A percentile compares a stretch with the other conserved stretches of the same genome.
Conservation (phyloP, 179 eudicot genomes). For the Beta macrorhiza region DNA sequence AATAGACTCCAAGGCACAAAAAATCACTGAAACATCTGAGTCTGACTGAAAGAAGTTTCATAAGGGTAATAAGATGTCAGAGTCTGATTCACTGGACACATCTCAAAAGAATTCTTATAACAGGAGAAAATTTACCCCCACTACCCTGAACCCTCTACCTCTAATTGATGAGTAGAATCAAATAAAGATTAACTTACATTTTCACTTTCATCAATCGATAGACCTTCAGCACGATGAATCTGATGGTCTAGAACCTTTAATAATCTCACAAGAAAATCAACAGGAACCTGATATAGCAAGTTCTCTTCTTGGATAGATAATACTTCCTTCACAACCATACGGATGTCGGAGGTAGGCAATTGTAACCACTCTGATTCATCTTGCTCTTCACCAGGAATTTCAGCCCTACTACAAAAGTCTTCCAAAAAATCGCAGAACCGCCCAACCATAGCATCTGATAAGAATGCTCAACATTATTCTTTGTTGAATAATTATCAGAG, state of each 20-base stretch:
- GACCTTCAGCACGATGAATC: constrained; percentile 92
- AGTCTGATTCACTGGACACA: background rate
- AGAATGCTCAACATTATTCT: background rate
- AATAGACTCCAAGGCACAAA: constrained; percentile 83
- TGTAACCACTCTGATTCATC: constrained; percentile 77
- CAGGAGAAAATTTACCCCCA: background rate
- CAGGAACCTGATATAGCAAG: constrained; percentile 69
- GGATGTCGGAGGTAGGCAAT: constrained; percentile 65
- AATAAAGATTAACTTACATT: constrained; percentile 50
- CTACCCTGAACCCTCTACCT: background rate
- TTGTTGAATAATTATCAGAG: constrained; percentile 2
- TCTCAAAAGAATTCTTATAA: background rate
- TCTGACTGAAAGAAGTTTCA: constrained; percentile 56
- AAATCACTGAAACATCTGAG: constrained; percentile 63
- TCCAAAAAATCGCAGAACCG: constrained; percentile 73
- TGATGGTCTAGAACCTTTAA: constrained; percentile 85
- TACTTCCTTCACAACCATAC: constrained; percentile 68
- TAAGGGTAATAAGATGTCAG: constrained; percentile 14
- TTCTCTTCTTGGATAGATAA: constrained; percentile 59
- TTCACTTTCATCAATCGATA: constrained; percentile 76
- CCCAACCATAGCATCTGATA: constrained; percentile 59
- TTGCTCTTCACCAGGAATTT: constrained; percentile 64
- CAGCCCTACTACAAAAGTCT: constrained; percentile 75
- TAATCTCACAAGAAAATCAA: constrained; percentile 59
- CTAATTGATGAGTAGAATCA: constrained; percentile 8